Evolutionary conservation across 257 asterid species (phyloP).

Genomic region (Plantago elongata): DNA sequence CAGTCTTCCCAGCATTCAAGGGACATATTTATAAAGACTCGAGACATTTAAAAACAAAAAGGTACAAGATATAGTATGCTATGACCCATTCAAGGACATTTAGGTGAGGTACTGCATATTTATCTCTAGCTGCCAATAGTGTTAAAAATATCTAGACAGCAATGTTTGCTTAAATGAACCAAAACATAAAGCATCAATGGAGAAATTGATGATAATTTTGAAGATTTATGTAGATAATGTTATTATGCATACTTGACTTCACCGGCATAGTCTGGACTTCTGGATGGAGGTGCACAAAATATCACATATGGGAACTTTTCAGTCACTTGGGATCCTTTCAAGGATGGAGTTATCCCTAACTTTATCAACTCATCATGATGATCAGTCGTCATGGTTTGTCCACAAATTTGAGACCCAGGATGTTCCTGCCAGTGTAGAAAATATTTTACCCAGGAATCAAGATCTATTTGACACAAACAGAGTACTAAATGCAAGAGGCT

Average conservation of each 20-base stretch:
- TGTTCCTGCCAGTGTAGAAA: conserved; percentile 47
- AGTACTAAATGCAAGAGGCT: conserved; percentile 6
- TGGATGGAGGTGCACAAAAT: conserved; percentile 89
- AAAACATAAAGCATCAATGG: no score
- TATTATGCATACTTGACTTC: conserved; percentile 60
- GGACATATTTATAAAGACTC: no score
- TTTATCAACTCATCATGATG: conserved; percentile 79
- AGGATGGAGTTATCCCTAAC: conserved; percentile 70
- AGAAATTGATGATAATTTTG: background rate
- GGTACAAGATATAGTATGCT: background rate
- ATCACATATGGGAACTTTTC: conserved; percentile 78
- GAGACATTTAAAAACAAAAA: background rate
- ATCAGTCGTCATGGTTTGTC: conserved; percentile 70
- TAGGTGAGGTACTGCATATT: background rate
- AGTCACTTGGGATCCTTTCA: conserved; percentile 40
- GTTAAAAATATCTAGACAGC: background rate
- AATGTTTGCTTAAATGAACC: background rate
- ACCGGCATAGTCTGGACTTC: conserved; percentile 67
- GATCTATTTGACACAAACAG: conserved; percentile 9
- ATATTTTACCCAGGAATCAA: conserved; percentile 9
- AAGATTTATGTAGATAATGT: background rate
- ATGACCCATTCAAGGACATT: conserved; percentile 6
- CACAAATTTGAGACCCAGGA: conserved; percentile 68
- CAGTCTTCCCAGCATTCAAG: background rate
- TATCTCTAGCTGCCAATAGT: background rate